Evolutionary conservation across 495 filamentous ascomycete genomes (phyloP), one percentile per base, ranked within the genome.

Genomic region (Neurospora africana): DNA sequence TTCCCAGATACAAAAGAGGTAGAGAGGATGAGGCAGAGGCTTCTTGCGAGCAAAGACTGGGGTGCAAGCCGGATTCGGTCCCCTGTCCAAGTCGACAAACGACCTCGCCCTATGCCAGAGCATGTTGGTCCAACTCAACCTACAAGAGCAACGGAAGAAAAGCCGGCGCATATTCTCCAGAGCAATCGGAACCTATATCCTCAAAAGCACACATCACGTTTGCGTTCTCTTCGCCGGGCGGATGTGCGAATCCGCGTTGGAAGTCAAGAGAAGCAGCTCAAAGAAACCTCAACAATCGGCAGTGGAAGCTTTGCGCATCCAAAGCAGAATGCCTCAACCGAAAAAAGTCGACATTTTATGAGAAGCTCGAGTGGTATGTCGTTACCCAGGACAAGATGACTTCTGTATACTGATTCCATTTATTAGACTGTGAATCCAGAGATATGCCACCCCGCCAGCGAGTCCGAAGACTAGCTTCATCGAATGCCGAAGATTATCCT

Each of bases 191-290:
- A 36, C 3, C 21, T 47, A 15, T 65, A 65, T 7, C 15, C 13
- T 23, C 4, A 72, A 37, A 70, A 68, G 67, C 53, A 58, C 21
- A 58, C 69, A 40, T 40, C 23, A 67, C 19, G 38, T 19, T 21
- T 43, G 30, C 61, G 27, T 44, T 39, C 36, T 13, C 65, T 75
- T 19, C 40, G 47, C 37, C 69, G 71, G 21, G 53, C 74, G 3
- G 73, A 77, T 43, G 73, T 83, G 27, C 79, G 41, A 58, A 78
- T 84, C 21, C 81, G 75, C 40, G 76, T 84, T 61, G 82, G 82
- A 6, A 83, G 78, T 61, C 81, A 80, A 69, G 80, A 80, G 41
- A 81, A 78, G 69, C 73, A 72, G 3, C 73, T 78, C 36, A 78
- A 74, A 39, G 68, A 70, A 23, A 74, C 68, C 36, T 76, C 76